Base-by-base conservation (phyloP, 2,329 filamentous ascomycete genomes). In the Fusarium camptoceras region DNA sequence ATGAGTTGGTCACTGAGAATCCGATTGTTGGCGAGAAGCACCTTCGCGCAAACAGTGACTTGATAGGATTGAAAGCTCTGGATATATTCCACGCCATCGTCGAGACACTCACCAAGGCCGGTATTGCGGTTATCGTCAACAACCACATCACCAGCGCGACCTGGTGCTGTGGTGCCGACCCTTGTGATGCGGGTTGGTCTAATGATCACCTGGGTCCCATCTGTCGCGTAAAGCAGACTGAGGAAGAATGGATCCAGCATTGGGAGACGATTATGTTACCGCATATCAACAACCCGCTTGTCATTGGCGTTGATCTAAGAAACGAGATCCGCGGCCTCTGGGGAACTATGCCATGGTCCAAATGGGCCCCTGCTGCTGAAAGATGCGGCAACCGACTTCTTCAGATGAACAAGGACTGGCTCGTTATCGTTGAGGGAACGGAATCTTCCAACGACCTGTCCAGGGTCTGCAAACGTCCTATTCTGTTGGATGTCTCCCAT, bases 291-390 rank as follows among this genome's bases (percentile, higher is more conserved):
- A 89, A 92, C 75, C 84, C 87, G 4, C 81, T 86, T 41, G 90
- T 92, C 43, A 85, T 92, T 59, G 90, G 89, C 25, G 89, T 85
- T 2, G 90, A 92, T 78, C 82, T 92, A 65, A 85, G 89, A 61
- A 92, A 92, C 78, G 90, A 92, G 79, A 89, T 91, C 39, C 85
- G 90, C 53, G 89, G 89, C 8, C 80, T 91, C 41, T 91, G 89
- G 89, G 90, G 89, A 31, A 91, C 89, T 16, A 90, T 91, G 87
- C 81, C 86, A 8, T 92, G 90, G 89, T 79, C 82, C 27, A 83
- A 82, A 55, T 92, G 89, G 89, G 90, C 89, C 1, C 76, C 82
- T 2, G 90, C 90, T 1, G 89, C 89, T 30, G 89, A 92, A 79
- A 81, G 81, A 64, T 89, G 87, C 62, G 87, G 88, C 48, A 89